phyloP scores from a whole-genome alignment of 176 grass and related monocot genomes.

The Lolium rigidum region DNA sequence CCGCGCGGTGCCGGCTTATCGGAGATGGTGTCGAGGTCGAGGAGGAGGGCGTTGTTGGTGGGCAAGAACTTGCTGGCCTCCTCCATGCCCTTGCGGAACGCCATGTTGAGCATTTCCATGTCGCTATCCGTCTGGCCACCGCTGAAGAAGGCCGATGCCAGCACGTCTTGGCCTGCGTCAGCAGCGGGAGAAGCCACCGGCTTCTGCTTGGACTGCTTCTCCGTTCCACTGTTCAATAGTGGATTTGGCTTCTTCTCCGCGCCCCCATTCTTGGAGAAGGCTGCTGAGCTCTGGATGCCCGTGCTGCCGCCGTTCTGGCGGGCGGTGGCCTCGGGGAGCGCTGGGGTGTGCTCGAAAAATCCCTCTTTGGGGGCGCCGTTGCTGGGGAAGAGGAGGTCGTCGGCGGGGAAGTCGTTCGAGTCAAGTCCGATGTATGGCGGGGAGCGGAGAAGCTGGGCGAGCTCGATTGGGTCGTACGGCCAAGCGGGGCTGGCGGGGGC shows the following conservation, averaged over 20 bases:
- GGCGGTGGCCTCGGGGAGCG: neutral
- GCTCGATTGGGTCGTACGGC: constrained; percentile 45
- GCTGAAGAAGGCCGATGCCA: constrained; percentile 38
- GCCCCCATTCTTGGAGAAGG: neutral
- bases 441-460: constrained; percentile 43
- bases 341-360: neutral
- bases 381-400: neutral
- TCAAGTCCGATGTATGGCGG: constrained; percentile 26
- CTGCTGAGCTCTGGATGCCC: neutral
- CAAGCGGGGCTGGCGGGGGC: constrained; percentile 18
- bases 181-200: neutral
- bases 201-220: neutral
- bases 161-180: constrained; percentile 6
- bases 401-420: neutral
- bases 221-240: neutral
- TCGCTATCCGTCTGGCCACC: neutral
- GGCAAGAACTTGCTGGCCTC: constrained; percentile 65
- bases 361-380: neutral
- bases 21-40: constrained; percentile 21
- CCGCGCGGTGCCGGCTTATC: neutral
- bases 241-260: neutral
- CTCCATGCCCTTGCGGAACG: constrained; percentile 54
- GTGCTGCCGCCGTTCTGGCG: neutral
- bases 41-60: constrained; percentile 29
- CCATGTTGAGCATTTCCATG: constrained; percentile 46